phyloP scores from a whole-genome alignment of 768 basidiomycete species.

The Termitomyces sp. region DNA sequence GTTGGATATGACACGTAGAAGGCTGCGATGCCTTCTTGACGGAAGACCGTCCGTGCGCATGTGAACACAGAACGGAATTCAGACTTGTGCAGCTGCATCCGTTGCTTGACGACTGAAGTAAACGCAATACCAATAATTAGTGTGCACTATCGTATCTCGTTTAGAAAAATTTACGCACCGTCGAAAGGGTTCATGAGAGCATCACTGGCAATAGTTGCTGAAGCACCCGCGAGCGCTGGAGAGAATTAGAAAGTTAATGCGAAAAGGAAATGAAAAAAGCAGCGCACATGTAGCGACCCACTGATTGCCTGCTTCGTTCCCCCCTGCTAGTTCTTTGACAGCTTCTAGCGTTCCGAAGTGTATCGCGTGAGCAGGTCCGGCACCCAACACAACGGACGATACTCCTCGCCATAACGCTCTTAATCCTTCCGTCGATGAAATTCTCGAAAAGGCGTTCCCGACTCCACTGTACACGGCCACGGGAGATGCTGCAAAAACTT shows the following conservation, averaged over 20 bases:
- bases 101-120: slow-evolving; percentile 89
- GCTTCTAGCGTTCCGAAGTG: slow-evolving; percentile 97
- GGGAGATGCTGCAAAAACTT: slow-evolving; percentile 86
- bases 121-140: neutral
- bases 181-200: slow-evolving; percentile 99
- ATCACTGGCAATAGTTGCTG: slow-evolving; percentile 92
- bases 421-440: slow-evolving; percentile 91
- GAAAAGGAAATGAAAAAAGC: neutral
- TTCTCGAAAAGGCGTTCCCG: slow-evolving; percentile 85
- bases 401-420: slow-evolving; percentile 94
- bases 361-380: slow-evolving; percentile 96
- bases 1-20: slow-evolving; percentile 99
- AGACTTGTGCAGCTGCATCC: slow-evolving; percentile 97
- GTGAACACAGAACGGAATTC: slow-evolving; percentile 80
- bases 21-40: slow-evolving; percentile 77
- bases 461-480: slow-evolving; percentile 85
- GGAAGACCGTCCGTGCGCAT: slow-evolving; percentile 84
- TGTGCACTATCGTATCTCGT: neutral
- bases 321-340: slow-evolving; percentile 89
- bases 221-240: slow-evolving; percentile 85
- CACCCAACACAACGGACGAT: slow-evolving; percentile 91
- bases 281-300: slow-evolving; percentile 84
- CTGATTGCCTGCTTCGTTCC: slow-evolving; percentile 75
- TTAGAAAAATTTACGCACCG: slow-evolving; percentile 46
- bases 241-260: neutral